Percentiles rank a stretch among this genome's conserved stretches.
phyloP scores from a whole-genome alignment of 371 early-diverging fungal genomes.

The Mortierella polycephala region DNA sequence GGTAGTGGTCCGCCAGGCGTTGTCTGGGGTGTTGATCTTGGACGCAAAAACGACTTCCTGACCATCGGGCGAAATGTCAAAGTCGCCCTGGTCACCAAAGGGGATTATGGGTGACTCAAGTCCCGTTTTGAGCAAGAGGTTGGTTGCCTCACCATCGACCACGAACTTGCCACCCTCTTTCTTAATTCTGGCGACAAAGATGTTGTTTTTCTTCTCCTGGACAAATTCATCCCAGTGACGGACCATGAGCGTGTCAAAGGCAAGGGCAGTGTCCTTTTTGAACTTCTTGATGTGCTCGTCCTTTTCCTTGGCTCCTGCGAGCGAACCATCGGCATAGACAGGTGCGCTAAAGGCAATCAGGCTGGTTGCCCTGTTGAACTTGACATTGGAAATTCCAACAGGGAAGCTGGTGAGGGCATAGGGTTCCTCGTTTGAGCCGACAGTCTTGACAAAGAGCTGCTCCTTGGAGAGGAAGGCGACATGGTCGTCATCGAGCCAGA shows the following conservation, averaged over 20 bases:
- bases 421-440: conserved; percentile 44
- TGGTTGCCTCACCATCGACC: conserved; percentile 57
- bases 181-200: conserved; percentile 64
- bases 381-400: conserved; percentile 57
- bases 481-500: conserved; percentile 64
- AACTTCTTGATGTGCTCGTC: conserved; percentile 57
- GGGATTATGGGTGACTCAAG: conserved; percentile 69
- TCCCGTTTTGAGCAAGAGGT: conserved; percentile 61
- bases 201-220: conserved; percentile 64
- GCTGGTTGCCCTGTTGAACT: conserved; percentile 56
- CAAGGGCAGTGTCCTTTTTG: conserved; percentile 64
- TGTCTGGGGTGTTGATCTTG: conserved; percentile 69
- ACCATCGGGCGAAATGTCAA: conserved; percentile 73
- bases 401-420: conserved; percentile 66
- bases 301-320: conserved; percentile 58
- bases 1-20: conserved; percentile 84
- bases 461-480: conserved; percentile 62
- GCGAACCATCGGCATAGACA: conserved; percentile 60
- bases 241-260: conserved; percentile 73
- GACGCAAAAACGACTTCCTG: conserved; percentile 76
- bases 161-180: conserved; percentile 45
- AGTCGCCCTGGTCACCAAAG: conserved; percentile 69
- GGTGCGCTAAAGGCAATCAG: conserved; percentile 66
- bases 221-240: conserved; percentile 78
- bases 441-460: conserved; percentile 60